Conservation (phyloP, 306 rosid genomes). For the Quercus berberidifolia region DNA sequence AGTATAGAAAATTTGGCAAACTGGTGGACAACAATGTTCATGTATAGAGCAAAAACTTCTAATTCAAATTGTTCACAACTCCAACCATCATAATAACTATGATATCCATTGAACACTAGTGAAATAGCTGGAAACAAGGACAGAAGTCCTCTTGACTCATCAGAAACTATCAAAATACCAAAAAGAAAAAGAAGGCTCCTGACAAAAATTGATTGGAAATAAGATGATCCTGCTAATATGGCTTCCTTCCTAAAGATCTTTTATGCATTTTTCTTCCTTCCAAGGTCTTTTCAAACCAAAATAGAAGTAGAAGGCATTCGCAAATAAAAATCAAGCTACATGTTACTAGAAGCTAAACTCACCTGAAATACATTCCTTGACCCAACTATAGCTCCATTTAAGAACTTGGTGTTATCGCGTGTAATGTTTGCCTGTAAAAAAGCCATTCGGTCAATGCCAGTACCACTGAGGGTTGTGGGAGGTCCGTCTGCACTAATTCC, state of each 20-base stretch:
- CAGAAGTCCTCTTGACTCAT: not conserved
- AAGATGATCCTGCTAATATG: not conserved
- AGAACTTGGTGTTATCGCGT: slow-evolving; percentile 86
- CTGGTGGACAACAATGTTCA: not conserved
- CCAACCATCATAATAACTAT: not conserved
- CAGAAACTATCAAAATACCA: not conserved
- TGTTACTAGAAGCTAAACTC: not conserved
- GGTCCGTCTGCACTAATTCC: slow-evolving; percentile 93
- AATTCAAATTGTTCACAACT: not conserved
- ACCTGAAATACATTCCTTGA: slow-evolving; percentile 92
- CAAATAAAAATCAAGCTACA: not conserved
- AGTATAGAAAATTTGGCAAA: not conserved
- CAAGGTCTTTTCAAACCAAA: not conserved
- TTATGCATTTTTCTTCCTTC: not conserved
- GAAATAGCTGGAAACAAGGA: not conserved
- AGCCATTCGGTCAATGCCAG: slow-evolving; percentile 88
- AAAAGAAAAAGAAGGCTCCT: not conserved
- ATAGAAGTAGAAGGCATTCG: not conserved
- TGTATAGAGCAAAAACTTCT: not conserved
- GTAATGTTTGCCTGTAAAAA: slow-evolving; percentile 93
- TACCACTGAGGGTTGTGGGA: slow-evolving; percentile 95
- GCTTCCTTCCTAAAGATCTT: not conserved
- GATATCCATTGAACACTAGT: not conserved
- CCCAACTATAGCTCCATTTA: slow-evolving; percentile 87
- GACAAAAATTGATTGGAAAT: not conserved